Evolutionary conservation across 2,329 filamentous ascomycete genomes (phyloP), one percentile per base, ranked within the genome.

Genomic region (Clonostachys rosea): DNA sequence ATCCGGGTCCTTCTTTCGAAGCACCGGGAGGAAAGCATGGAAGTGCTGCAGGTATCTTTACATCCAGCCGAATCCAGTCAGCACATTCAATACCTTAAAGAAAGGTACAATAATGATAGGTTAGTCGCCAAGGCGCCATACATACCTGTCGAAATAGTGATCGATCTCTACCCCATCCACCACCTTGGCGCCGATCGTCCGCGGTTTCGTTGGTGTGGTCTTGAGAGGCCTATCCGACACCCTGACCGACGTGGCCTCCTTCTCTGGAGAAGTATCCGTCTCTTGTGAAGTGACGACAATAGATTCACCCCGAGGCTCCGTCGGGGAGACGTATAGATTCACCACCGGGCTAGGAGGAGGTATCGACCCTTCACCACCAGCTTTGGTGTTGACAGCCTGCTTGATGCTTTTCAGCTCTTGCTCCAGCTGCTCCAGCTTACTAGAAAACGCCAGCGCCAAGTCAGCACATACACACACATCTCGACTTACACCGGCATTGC

Each of bases 351-450:
- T 46, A 57, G 52, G 34, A 63, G 56, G 18, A 54, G 45, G 13
- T 58, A 30, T 30, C 53, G 54, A 43, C 12, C 53, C 18, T 3
- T 58, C 57, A 34, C 48, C 46, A 5, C 53, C 51, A 18, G 20
- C 49, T 18, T 30, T 44, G 10, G 17, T 56, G 13, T 65, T 60
- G 40, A 81, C 76, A 41, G 69, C 73, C 52, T 78, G 68, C 54
- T 78, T 78, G 55, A 79, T 79, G 56, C 63, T 74, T 51, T 67
- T 71, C n/a, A 80, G 69, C 56, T 79, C 76, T 50, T 75, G 71
- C 44, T 74, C 76, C 5, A 80, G 63, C 50, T 76, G 71, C 52
- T 81, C 77, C 4, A 81, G 63, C 56, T 81, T 80, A 54, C 77
- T 79, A 42, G 30, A 17, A 18, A 30, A 37, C 9, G 39, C 17